phyloP scores from a whole-genome alignment of 805 yeast genomes.

The Zygoascus flipseniorum region DNA sequence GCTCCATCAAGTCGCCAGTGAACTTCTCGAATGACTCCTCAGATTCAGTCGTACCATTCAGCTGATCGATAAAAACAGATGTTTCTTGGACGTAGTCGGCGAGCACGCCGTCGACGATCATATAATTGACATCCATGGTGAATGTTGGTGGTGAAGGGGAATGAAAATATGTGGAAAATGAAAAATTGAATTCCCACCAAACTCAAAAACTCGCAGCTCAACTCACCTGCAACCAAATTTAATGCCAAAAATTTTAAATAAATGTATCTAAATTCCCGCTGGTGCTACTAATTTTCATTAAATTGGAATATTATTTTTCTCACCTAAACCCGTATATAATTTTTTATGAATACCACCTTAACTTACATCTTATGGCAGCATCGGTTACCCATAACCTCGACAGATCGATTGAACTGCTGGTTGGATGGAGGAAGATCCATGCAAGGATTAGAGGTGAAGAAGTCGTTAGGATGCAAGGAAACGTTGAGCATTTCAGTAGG shows the following conservation, averaged over 20 bases:
- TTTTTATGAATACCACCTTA: neutral
- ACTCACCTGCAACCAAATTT: neutral
- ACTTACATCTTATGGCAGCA: slow-evolving; percentile 14
- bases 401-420: slow-evolving; percentile 60
- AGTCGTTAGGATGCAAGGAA: slow-evolving; percentile 59
- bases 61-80: slow-evolving; percentile 28
- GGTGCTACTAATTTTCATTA: neutral
- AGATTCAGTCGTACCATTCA: slow-evolving; percentile 21
- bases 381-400: slow-evolving; percentile 20
- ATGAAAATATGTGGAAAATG: neutral
- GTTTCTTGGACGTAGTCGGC: slow-evolving; percentile 30
- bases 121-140: slow-evolving; percentile 15
- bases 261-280: neutral
- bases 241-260: neutral
- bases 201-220: too few relatives aligned
- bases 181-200: neutral
- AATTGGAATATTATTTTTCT: neutral
- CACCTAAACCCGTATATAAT: neutral
- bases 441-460: slow-evolving; percentile 72
- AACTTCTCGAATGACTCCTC: slow-evolving; percentile 16
- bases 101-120: slow-evolving; percentile 32
- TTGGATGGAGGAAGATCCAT: slow-evolving; percentile 67
- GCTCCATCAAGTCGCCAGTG: slow-evolving; percentile 19
- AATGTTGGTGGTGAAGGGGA: neutral
- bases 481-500: slow-evolving; percentile 72